Percentiles rank a stretch among this genome's conserved stretches.
These are phyloP conservation scores for Glycine latifolia DNA, from an alignment of 306 rosid species.

Conservation along the genomic window DNA sequence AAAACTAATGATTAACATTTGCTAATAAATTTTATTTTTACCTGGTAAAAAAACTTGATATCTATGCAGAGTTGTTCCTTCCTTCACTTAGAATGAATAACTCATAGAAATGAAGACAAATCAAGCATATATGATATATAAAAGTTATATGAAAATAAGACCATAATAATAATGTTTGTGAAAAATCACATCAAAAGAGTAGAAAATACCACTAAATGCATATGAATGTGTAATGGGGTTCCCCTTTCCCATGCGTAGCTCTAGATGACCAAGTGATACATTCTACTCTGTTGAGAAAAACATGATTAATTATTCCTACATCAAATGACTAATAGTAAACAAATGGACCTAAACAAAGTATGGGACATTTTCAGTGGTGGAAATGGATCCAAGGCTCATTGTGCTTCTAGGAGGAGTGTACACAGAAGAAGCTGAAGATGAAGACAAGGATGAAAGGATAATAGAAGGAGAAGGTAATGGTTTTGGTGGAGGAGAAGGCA, in stretches of 20 bases:
- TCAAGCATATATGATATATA: conserved; percentile 22
- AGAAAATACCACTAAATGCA: conserved; percentile 38
- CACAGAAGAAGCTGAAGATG: conserved; percentile 67
- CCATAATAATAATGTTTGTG: conserved; percentile 28
- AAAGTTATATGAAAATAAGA: conserved; percentile 19
- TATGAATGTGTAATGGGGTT: conserved; percentile 20
- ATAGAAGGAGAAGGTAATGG: conserved; percentile 52
- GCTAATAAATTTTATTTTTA: no score
- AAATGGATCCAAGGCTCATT: conserved; percentile 72
- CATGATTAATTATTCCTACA: conserved; percentile 37
- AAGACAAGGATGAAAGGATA: conserved; percentile 63
- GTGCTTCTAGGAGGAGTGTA: conserved; percentile 66
- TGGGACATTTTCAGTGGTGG: conserved; percentile 64
- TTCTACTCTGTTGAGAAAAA: conserved; percentile 32
- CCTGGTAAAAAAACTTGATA: no score
- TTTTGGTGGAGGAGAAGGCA: conserved; percentile 46
- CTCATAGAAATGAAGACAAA: conserved; percentile 35
- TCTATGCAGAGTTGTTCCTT: no score
- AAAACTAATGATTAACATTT: no score
- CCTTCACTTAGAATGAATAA: conserved; percentile 31
- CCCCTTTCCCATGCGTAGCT: conserved; percentile 21
- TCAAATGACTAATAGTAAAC: conserved; percentile 32
- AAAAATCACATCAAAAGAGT: conserved; percentile 34
- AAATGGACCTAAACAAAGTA: conserved; percentile 61
- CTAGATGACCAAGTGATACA: conserved; percentile 44